These are phyloP conservation scores for Fusarium sulawesiense DNA, from an alignment of 2,329 filamentous ascomycete genomes.

Conservation along the genomic window DNA sequence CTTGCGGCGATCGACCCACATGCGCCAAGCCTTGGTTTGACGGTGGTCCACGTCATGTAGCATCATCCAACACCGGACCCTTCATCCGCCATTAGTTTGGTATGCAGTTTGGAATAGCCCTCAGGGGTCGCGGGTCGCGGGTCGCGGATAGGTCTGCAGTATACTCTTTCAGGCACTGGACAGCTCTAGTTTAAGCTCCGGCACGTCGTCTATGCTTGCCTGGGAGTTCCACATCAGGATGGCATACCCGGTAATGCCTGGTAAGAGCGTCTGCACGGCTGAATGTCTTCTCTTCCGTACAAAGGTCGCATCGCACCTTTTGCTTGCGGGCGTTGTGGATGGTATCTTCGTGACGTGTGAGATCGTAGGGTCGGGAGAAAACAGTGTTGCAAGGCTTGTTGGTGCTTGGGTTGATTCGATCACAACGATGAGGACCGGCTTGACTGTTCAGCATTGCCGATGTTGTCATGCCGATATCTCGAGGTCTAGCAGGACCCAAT, in stretches of 20 bases:
- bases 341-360: slow-evolving; percentile 96
- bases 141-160: neutral
- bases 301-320: slow-evolving; percentile 92
- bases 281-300: slow-evolving; percentile 97
- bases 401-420: slow-evolving; percentile 92
- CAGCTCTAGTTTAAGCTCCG: slow-evolving; percentile 20
- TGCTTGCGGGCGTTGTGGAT: slow-evolving; percentile 96
- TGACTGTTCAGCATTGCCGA: slow-evolving; percentile 80
- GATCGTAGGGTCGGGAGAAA: slow-evolving; percentile 95
- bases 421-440: slow-evolving; percentile 91
- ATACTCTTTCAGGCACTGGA: neutral
- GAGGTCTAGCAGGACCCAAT: slow-evolving; percentile 43
- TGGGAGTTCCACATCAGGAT: slow-evolving; percentile 63
- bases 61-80: slow-evolving; percentile 40
- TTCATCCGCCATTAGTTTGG: slow-evolving; percentile 2
- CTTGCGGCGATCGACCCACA: slow-evolving; percentile 31
- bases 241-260: slow-evolving; percentile 92
- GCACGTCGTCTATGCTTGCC: slow-evolving; percentile 36
- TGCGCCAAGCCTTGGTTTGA: slow-evolving; percentile 38
- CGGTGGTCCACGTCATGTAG: slow-evolving; percentile 44
- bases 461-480: slow-evolving; percentile 54
- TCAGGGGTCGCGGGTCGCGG: slow-evolving; percentile 4
- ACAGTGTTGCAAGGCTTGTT: slow-evolving; percentile 94
- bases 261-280: slow-evolving; percentile 95
- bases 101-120: neutral